A percentile compares a stretch with the other conserved stretches of the same genome.
Conservation (phyloP, 129 eudicot genomes). For the Chrysanthemum seticuspe region DNA sequence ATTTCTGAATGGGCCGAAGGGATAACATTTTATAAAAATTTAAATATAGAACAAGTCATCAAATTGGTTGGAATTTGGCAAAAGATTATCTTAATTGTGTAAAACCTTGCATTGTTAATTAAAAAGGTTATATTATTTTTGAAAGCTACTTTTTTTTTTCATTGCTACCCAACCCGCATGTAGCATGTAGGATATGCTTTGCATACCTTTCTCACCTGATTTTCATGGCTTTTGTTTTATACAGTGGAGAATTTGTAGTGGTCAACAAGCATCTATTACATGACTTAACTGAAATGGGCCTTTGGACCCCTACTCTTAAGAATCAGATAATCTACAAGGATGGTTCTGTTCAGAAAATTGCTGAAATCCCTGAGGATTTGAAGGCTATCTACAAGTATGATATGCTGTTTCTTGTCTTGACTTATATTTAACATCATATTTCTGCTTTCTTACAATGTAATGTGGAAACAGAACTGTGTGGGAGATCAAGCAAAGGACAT, state of each 20-base stretch:
- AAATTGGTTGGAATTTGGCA: too few relatives aligned
- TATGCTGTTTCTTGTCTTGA: background rate
- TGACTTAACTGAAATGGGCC: conserved; percentile 93
- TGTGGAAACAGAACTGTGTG: conserved; percentile 76
- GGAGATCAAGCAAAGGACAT: conserved; percentile 89
- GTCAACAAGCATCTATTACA: conserved; percentile 91
- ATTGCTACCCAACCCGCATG: too few relatives aligned
- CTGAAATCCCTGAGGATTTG: conserved; percentile 72
- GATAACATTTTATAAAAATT: too few relatives aligned
- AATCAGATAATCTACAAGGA: conserved; percentile 74
- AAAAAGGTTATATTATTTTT: too few relatives aligned
- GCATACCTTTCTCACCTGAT: background rate
- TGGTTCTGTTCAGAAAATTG: conserved; percentile 88
- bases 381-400: conserved; percentile 76
- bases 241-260: conserved; percentile 98
- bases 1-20: too few relatives aligned
- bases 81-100: too few relatives aligned
- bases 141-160: too few relatives aligned
- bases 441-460: background rate
- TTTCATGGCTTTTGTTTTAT: conserved; percentile 1
- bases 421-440: too few relatives aligned
- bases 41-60: too few relatives aligned
- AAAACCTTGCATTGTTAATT: too few relatives aligned
- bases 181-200: background rate
- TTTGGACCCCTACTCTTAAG: conserved; percentile 85